Evolutionary conservation across 257 asterid species (phyloP).

Genomic region (Vinca minor): DNA sequence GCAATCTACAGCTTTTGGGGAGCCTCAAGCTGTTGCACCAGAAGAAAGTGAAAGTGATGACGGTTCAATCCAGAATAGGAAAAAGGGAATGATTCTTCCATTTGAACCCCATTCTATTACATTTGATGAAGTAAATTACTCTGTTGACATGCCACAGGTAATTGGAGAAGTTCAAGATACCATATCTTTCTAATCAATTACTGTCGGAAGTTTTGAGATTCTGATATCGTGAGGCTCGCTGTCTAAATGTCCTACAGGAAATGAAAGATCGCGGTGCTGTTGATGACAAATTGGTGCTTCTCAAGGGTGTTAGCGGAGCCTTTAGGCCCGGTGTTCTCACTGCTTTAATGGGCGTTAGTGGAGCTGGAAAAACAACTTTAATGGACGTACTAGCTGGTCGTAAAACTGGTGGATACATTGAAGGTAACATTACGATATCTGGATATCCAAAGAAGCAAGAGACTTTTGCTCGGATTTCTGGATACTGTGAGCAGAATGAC

Average conservation of each 20-base stretch:
- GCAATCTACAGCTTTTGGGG: conserved; percentile 45
- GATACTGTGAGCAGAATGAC: conserved; percentile 77
- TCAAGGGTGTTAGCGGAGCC: conserved; percentile 67
- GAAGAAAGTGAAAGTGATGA: conserved; percentile 24
- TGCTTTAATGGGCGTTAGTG: conserved; percentile 82
- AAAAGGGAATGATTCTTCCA: conserved; percentile 82
- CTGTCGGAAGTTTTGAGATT: not conserved
- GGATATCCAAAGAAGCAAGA: conserved; percentile 67
- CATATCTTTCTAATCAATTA: not conserved
- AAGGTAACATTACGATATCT: conserved; percentile 52
- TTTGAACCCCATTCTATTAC: conserved; percentile 82
- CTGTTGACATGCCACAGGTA: conserved; percentile 87
- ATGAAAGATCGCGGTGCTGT: conserved; percentile 55
- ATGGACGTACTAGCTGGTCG: conserved; percentile 80
- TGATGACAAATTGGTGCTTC: conserved; percentile 43
- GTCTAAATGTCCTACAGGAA: conserved; percentile 33
- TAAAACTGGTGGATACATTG: conserved; percentile 76
- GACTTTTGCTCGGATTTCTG: conserved; percentile 65
- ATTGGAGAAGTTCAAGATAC: not conserved
- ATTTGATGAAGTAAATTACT: conserved; percentile 55
- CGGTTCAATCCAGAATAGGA: conserved; percentile 14
- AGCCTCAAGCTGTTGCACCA: conserved; percentile 36
- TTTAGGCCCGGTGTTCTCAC: conserved; percentile 82
- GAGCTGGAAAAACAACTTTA: conserved; percentile 78
- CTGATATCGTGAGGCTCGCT: not conserved